phyloP scores from a whole-genome alignment of 2,329 filamentous ascomycete species.

The Aureobasidium melanogenum region DNA sequence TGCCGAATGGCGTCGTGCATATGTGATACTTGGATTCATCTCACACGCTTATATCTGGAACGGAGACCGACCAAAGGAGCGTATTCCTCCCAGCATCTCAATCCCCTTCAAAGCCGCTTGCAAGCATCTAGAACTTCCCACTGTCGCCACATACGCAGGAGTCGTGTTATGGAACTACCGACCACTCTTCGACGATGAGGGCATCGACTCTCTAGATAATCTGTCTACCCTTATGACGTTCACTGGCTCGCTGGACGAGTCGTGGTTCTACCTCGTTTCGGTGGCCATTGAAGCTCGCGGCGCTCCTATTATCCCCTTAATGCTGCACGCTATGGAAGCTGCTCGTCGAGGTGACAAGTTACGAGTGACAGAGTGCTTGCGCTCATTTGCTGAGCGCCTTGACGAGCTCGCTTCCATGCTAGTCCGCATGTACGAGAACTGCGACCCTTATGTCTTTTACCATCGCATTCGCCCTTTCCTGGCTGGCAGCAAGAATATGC shows the following conservation, averaged over 20 bases:
- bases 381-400: constrained; percentile 73
- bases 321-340: constrained; percentile 79
- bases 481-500: constrained; percentile 96
- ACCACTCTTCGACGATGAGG: constrained; percentile 75
- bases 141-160: constrained; percentile 88
- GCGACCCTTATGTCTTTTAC: constrained; percentile 91
- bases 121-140: constrained; percentile 66
- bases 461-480: constrained; percentile 92
- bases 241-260: constrained; percentile 90
- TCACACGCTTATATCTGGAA: constrained; percentile 88
- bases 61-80: constrained; percentile 60
- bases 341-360: constrained; percentile 60
- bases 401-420: constrained; percentile 75
- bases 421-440: constrained; percentile 88
- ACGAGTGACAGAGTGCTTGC: constrained; percentile 70
- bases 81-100: constrained; percentile 71
- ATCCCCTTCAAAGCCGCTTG: constrained; percentile 74
- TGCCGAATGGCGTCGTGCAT: constrained; percentile 84
- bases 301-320: constrained; percentile 75
- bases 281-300: constrained; percentile 92
- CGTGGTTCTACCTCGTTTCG: constrained; percentile 96
- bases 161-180: constrained; percentile 96
- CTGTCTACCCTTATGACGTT: constrained; percentile 82
- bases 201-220: constrained; percentile 76
- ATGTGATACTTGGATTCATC: constrained; percentile 68